Base-by-base conservation (phyloP, 2,329 filamentous ascomycete species). In the Fusarium tuaranense region DNA sequence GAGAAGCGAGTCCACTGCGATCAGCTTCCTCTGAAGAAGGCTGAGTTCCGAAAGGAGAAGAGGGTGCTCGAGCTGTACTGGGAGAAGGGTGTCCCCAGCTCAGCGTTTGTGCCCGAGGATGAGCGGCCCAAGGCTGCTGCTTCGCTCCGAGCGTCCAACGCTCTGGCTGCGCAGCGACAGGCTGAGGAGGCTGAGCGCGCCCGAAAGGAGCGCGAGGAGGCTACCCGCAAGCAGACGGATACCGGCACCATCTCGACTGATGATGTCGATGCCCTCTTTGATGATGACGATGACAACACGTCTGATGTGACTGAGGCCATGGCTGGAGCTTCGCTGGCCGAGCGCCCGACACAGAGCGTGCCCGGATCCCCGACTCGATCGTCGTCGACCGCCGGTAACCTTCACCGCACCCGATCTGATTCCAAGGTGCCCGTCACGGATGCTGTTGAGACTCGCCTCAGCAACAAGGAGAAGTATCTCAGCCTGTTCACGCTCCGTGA, bases 1-100 rank as follows among this genome's bases (percentile, higher is more conserved):
- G 97, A 99, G 88, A 99, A 99, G 91, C 94, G 97, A 75, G 97
- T 99, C 63, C 97, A 99, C 85, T 99, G 97, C 82, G 97, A 99
- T 81, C 97, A 99, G 87, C 88, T 99, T 81, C 97, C 97, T 34
- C 87, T 99, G 77, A 96, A 98, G 90, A 99, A 99, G 88, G 97
- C 97, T n/a, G 97, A 99, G 82, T 99, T 97, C 85, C 92, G 97
- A 84, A 98, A 98, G 88, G 95, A 97, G 82, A 94, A 95, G 86
- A 92, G 97, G 66, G 91, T 98, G 34, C 89, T 99, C 57, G 97
- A 99, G 85, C 90, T 99, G 18, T 99, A 98, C 88, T 99, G 97
- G 97, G 97, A 99, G 91, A 99, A 98, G 90, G 97, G 97, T 57
- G 95, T 98, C 9, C 95, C 96, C 32, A 98, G 95, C 73, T 98